Evolutionary conservation across 2,329 filamentous ascomycete species (phyloP).

Genomic region (Talaromyces sp.): DNA sequence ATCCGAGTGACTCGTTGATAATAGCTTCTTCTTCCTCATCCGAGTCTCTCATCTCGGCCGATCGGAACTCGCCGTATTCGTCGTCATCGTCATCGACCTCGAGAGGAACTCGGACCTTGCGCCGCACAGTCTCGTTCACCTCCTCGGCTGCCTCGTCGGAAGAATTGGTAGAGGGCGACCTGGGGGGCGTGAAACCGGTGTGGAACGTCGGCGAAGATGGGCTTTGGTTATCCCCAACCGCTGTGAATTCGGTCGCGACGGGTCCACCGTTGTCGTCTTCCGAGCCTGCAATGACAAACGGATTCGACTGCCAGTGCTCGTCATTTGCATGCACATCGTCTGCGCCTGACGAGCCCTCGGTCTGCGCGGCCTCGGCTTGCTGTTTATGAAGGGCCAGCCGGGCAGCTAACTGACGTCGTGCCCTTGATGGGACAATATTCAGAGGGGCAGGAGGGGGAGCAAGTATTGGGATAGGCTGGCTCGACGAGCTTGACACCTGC

Average conservation of each 20-base stretch:
- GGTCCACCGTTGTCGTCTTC: constrained; percentile 30
- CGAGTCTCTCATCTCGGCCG: constrained; percentile 42
- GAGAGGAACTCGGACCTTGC: constrained; percentile 48
- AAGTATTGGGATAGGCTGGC: constrained; percentile 40
- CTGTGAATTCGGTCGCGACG: constrained; percentile 25
- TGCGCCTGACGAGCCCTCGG: background rate
- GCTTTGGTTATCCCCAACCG: constrained; percentile 18
- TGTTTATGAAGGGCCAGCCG: constrained; percentile 72
- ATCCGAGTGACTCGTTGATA: constrained; percentile 62
- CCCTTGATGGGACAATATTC: constrained; percentile 80
- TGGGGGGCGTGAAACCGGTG: constrained; percentile 33
- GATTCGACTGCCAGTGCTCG: constrained; percentile 29
- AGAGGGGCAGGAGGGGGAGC: constrained; percentile 66
- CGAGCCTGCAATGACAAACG: constrained; percentile 33
- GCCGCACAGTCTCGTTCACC: constrained; percentile 30
- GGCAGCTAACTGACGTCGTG: constrained; percentile 83
- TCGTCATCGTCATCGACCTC: constrained; percentile 52
- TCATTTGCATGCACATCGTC: constrained; percentile 13
- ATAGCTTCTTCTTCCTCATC: constrained; percentile 50
- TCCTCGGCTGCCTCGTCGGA: constrained; percentile 37
- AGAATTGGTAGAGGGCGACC: constrained; percentile 35
- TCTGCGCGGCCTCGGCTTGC: constrained; percentile 42
- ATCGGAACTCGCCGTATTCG: constrained; percentile 43
- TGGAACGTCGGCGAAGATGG: constrained; percentile 31
- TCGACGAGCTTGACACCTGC: constrained; percentile 20